Evolutionary conservation across 768 basidiomycete genomes (phyloP).

Genomic region (Termitomyces sp.): DNA sequence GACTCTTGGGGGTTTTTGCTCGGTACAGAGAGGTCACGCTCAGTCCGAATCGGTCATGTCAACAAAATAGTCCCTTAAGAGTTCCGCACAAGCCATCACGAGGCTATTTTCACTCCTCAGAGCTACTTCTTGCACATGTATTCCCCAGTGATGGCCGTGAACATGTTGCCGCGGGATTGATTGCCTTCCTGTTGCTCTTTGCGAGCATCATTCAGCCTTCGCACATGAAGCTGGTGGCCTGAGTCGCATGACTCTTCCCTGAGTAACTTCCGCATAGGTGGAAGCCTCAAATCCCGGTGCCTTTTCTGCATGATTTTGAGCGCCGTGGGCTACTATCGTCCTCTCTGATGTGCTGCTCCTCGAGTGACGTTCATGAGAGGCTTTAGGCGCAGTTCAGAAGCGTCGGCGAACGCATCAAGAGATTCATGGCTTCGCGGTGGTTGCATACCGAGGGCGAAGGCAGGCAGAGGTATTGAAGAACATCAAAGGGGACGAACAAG

Average conservation of each 20-base stretch:
- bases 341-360: constrained; percentile 15
- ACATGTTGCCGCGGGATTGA: constrained; percentile 4
- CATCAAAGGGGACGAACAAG: constrained; percentile 23
- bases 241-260: constrained; percentile 40
- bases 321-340: constrained; percentile 41
- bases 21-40: constrained; percentile 37
- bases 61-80: constrained; percentile 7
- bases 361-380: constrained; percentile 11
- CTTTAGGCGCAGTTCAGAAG: constrained; percentile 39
- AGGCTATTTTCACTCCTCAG: constrained; percentile 16
- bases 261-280: constrained; percentile 14
- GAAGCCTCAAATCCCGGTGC: constrained; percentile 43
- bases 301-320: constrained; percentile 41
- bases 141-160: constrained; percentile 9
- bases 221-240: constrained; percentile 31
- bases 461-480: constrained; percentile 2
- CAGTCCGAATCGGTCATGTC: constrained; percentile 16
- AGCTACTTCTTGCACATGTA: constrained; percentile 20
- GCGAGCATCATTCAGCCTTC: constrained; percentile 24
- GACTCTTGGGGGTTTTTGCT: constrained; percentile 14
- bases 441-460: constrained; percentile 9
- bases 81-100: constrained; percentile 9
- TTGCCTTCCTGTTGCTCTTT: constrained; percentile 1
- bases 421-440: constrained; percentile 43
- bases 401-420: constrained; percentile 47